Conservation (phyloP, 345 rosid species). For the Eucalyptus polybractea region DNA sequence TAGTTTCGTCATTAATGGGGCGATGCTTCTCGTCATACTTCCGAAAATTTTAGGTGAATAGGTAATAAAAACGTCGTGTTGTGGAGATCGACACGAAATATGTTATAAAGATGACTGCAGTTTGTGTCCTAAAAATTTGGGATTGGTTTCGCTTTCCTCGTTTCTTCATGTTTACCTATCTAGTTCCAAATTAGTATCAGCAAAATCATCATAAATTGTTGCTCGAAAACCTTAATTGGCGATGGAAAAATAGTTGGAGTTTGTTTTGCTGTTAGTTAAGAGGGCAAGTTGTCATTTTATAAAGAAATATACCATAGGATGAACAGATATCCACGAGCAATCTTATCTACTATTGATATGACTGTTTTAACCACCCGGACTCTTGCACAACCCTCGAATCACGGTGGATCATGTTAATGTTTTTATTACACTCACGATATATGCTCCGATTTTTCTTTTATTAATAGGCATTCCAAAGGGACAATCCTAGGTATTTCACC, state of each 20-base stretch:
- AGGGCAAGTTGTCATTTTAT: not conserved
- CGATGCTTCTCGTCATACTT: not conserved
- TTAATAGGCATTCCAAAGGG: not conserved
- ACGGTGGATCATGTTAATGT: accelerated
- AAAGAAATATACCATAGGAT: not conserved
- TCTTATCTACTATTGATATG: not conserved
- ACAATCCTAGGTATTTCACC: not conserved
- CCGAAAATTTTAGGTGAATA: not conserved
- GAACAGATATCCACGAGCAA: not conserved
- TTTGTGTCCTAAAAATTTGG: not conserved
- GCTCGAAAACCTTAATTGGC: not conserved
- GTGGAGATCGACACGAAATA: not conserved
- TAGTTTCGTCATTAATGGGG: not conserved
- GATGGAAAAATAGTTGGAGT: not conserved
- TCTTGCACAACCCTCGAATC: not conserved
- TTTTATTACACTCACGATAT: not conserved
- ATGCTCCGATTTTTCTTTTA: not conserved
- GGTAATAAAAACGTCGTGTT: not conserved
- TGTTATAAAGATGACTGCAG: not conserved
- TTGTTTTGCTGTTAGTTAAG: not conserved
- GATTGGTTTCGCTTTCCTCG: not conserved
- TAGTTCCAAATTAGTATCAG: not conserved
- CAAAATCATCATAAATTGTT: not conserved
- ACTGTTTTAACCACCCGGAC: accelerated
- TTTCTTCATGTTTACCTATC: not conserved